Evolutionary conservation across 257 asterid genomes (phyloP).

Genomic region (Perilla frutescens): DNA sequence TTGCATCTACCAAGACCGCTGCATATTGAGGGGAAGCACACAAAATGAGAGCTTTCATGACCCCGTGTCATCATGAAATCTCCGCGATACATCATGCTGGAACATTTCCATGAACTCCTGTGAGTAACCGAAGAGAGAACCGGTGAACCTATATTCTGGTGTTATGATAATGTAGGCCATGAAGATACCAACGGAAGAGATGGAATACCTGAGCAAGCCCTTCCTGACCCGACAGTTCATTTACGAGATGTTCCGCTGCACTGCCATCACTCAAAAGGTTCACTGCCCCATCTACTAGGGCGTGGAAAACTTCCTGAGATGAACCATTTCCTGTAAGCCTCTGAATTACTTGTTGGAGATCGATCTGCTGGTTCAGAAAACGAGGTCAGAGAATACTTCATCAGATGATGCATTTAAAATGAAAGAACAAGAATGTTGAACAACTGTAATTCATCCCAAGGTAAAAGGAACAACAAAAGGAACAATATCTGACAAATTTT

Average conservation of each 20-base stretch:
- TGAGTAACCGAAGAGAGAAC: neutral
- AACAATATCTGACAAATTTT: too few species aligned
- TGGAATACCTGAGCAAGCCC: conserved; percentile 54
- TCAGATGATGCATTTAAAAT: neutral
- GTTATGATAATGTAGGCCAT: neutral
- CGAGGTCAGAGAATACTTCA: neutral
- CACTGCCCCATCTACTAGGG: conserved; percentile 52
- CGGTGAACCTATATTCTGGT: neutral
- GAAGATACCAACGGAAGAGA: neutral
- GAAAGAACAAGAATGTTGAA: neutral
- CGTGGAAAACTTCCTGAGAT: conserved; percentile 50
- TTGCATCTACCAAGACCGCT: conserved; percentile 10
- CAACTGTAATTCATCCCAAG: neutral
- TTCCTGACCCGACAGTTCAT: conserved; percentile 52
- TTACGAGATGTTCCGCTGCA: conserved; percentile 36
- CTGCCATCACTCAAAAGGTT: conserved; percentile 38
- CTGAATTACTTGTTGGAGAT: conserved; percentile 51
- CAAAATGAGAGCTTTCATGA: neutral
- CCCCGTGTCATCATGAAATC: conserved; percentile 45
- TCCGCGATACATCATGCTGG: conserved; percentile 47
- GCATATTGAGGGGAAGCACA: neutral
- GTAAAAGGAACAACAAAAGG: neutral
- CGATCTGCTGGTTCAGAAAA: conserved; percentile 39
- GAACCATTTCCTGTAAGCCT: conserved; percentile 49
- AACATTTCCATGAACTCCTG: conserved; percentile 77